These are phyloP conservation scores for Fraxinus angustifolia DNA, from an alignment of 305 asterid genomes.

Conservation along the genomic window DNA sequence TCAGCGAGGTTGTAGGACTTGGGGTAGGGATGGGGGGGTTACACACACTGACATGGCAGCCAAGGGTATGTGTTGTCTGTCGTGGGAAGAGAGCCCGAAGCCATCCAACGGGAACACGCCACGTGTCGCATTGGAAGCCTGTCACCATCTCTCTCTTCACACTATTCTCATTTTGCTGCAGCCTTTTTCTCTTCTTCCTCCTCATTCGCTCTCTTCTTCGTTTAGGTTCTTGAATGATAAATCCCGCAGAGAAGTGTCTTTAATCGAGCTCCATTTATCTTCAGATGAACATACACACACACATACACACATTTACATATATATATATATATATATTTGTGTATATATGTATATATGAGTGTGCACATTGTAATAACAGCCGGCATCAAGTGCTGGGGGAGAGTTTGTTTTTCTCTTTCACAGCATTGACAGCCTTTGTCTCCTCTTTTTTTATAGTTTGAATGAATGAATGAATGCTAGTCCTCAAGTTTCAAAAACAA, in stretches of 20 bases:
- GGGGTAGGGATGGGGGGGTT: conserved; percentile 28
- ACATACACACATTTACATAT: background rate
- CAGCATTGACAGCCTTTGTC: background rate
- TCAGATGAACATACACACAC: background rate
- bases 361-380: background rate
- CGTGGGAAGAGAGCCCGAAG: conserved; percentile 64
- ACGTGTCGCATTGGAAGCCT: conserved; percentile 61
- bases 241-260: background rate
- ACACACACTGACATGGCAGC: conserved; percentile 47
- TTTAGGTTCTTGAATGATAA: background rate
- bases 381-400: background rate
- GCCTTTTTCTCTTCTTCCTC: conserved; percentile 10
- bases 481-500: background rate
- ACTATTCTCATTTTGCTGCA: conserved; percentile 20
- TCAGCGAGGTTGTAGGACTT: conserved; percentile 64
- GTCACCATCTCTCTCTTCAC: conserved; percentile 45
- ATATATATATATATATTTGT: background rate
- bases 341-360: background rate
- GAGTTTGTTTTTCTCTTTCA: background rate
- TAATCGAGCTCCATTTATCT: background rate
- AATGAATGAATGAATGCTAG: background rate
- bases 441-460: background rate
- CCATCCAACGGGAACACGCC: conserved; percentile 47
- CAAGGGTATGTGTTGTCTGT: conserved; percentile 40
- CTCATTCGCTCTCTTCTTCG: conserved; percentile 19